phyloP scores from a whole-genome alignment of 2,329 filamentous ascomycete genomes.

The Stachybotrys elegans region DNA sequence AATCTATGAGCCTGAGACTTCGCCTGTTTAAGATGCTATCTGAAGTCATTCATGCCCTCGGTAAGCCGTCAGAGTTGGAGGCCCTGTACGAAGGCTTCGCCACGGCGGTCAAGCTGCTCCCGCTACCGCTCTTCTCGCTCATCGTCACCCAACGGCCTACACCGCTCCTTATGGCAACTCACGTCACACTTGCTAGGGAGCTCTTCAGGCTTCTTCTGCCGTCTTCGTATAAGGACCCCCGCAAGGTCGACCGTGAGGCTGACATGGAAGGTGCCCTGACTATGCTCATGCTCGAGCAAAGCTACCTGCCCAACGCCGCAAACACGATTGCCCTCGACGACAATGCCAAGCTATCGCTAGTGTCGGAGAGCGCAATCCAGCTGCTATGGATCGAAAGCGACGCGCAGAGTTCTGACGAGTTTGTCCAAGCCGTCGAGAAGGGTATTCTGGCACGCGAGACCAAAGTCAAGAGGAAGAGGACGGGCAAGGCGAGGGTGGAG shows the following conservation, averaged over 20 bases:
- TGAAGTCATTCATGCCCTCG: slow-evolving; percentile 41
- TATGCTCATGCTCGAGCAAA: slow-evolving; percentile 42
- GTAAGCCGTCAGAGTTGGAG: slow-evolving; percentile 34
- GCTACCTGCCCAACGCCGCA: slow-evolving; percentile 63
- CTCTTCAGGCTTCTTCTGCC: slow-evolving; percentile 41
- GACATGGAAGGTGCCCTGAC: slow-evolving; percentile 36
- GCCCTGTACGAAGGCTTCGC: slow-evolving; percentile 57
- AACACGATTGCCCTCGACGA: slow-evolving; percentile 56
- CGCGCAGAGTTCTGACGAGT: slow-evolving; percentile 26
- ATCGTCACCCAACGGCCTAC: slow-evolving; percentile 38
- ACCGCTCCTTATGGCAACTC: slow-evolving; percentile 28
- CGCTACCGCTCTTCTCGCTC: slow-evolving; percentile 51
- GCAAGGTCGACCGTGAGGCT: slow-evolving; percentile 28
- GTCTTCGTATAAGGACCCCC: slow-evolving; percentile 34
- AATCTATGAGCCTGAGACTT: slow-evolving; percentile 57
- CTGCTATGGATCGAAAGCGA: slow-evolving; percentile 37
- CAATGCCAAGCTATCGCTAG: slow-evolving; percentile 67
- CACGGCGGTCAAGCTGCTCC: slow-evolving; percentile 51
- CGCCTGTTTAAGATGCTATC: slow-evolving; percentile 56
- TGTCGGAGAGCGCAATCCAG: slow-evolving; percentile 61
- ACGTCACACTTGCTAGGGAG: slow-evolving; percentile 40
- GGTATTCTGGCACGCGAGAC: slow-evolving; percentile 45
- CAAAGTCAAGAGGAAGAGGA: slow-evolving; percentile 39
- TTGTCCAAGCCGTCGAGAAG: slow-evolving; percentile 35
- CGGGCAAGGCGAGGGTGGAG: slow-evolving; percentile 24